phyloP scores from a whole-genome alignment of 768 basidiomycete genomes.

The Lentinus tigrinus region DNA sequence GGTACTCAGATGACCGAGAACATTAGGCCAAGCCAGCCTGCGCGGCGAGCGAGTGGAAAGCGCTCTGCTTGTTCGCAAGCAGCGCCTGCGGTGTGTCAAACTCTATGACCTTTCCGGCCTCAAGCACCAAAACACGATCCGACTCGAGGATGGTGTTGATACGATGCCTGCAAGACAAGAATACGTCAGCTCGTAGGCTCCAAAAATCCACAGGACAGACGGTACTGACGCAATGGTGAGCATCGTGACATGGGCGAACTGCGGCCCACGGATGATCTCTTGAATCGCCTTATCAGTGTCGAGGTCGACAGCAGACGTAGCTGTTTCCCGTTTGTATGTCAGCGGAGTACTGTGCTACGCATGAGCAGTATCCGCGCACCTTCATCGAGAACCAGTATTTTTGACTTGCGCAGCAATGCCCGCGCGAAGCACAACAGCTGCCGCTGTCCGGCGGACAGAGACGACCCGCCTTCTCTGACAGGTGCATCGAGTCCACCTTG shows the following conservation, averaged over 20 bases:
- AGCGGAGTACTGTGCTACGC: neutral
- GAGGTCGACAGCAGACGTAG: slow-evolving; percentile 87
- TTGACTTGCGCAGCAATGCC: too few relatives aligned
- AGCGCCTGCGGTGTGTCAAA: slow-evolving; percentile 70
- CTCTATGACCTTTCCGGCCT: slow-evolving; percentile 78
- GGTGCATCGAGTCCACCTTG: slow-evolving; percentile 69
- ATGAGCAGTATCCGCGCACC: slow-evolving; percentile 37
- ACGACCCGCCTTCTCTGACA: slow-evolving; percentile 77
- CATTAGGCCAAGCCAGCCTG: slow-evolving; percentile 50
- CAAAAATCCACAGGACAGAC: neutral
- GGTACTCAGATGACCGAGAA: neutral
- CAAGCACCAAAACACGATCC: slow-evolving; percentile 78
- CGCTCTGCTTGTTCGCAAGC: slow-evolving; percentile 52
- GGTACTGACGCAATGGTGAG: slow-evolving; percentile 77
- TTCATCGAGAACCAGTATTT: too few relatives aligned
- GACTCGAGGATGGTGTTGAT: slow-evolving; percentile 85
- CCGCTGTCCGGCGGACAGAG: slow-evolving; percentile 81
- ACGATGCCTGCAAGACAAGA: slow-evolving; percentile 51
- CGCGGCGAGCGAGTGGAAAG: slow-evolving; percentile 62
- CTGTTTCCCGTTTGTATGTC: too few relatives aligned
- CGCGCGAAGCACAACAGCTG: slow-evolving; percentile 93
- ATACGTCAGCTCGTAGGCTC: neutral
- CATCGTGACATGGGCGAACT: slow-evolving; percentile 78
- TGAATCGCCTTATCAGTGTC: slow-evolving; percentile 90
- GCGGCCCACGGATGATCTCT: slow-evolving; percentile 77